Conservation (phyloP, 2,329 filamentous ascomycete species). For the Neospermospora avenae region DNA sequence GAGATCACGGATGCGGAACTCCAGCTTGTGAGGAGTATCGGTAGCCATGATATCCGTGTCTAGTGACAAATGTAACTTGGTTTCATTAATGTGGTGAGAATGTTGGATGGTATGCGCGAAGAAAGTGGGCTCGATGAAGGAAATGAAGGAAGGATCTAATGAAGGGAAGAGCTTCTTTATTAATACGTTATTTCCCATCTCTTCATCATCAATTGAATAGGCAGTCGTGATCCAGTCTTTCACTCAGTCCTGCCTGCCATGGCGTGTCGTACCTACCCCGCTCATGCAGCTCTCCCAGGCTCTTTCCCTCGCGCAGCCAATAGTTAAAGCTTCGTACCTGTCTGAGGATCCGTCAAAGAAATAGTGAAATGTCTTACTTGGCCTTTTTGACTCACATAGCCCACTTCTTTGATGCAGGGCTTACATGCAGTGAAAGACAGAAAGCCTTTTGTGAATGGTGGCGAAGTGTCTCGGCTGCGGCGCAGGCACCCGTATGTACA, state of each 20-base stretch:
- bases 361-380: neutral
- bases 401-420: too few relatives aligned
- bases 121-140: neutral
- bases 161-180: neutral
- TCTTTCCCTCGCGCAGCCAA: neutral
- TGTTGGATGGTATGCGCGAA: neutral
- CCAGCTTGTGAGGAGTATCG: conserved; percentile 37
- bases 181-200: neutral
- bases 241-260: neutral
- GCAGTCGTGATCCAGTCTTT: neutral
- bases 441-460: too few relatives aligned
- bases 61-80: neutral
- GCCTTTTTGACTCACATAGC: neutral
- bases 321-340: conserved; percentile 5
- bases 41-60: conserved; percentile 18
- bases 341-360: neutral
- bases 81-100: neutral
- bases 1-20: conserved; percentile 55
- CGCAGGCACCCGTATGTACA: too few relatives aligned
- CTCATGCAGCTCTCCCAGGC: neutral
- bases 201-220: neutral
- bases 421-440: too few relatives aligned
- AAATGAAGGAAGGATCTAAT: neutral
- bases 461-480: too few relatives aligned
- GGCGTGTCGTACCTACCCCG: neutral